phyloP scores from a whole-genome alignment of 2,329 filamentous ascomycete species.

The Talaromyces sp. region DNA sequence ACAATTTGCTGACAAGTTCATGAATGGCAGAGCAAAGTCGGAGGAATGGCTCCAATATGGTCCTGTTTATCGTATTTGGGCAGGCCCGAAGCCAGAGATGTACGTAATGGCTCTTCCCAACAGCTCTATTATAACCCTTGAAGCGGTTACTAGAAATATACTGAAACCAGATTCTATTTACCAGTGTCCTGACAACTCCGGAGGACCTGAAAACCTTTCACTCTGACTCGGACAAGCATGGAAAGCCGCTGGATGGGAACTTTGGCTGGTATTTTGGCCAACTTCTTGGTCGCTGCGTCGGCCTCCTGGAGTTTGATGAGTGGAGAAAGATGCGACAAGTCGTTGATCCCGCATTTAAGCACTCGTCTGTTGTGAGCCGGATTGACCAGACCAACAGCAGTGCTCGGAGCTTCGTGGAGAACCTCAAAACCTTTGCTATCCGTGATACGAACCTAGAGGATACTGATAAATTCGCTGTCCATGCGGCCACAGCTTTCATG shows the following conservation, averaged over 20 bases:
- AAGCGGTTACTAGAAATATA: too few species aligned
- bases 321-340: not conserved
- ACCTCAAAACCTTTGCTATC: too few species aligned
- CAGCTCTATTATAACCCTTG: too few species aligned
- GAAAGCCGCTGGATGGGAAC: not conserved
- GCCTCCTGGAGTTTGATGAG: not conserved
- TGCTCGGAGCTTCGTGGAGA: too few species aligned
- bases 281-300: not conserved
- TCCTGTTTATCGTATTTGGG: constrained; percentile 40
- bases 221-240: not conserved
- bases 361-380: too few species aligned
- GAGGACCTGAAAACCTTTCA: not conserved
- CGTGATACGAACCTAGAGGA: too few species aligned
- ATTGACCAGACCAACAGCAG: too few species aligned
- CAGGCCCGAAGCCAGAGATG: constrained; percentile 41
- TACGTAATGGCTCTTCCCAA: constrained; percentile 22
- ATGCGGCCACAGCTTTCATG: not conserved
- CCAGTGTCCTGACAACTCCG: not conserved
- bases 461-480: not conserved
- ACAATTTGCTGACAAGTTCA: constrained; percentile 44
- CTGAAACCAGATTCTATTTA: too few species aligned
- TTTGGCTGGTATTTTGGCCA: not conserved
- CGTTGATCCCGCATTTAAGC: too few species aligned
- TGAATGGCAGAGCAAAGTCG: constrained; percentile 34
- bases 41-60: constrained; percentile 34